Conservation (phyloP, 2,329 filamentous ascomycete genomes). For the Penicillium sp. region DNA sequence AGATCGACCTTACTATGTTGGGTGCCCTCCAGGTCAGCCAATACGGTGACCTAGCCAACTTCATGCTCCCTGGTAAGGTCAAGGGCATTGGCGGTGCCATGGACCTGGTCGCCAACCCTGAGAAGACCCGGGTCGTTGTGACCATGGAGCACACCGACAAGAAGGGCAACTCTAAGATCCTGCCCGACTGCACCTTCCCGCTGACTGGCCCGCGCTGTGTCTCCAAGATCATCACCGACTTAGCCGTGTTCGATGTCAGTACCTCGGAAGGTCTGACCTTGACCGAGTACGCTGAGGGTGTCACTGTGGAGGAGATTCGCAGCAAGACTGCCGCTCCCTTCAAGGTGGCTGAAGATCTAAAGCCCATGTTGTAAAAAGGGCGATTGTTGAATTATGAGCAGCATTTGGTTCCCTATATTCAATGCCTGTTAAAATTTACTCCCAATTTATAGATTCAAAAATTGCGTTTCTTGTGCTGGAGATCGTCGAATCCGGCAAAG, state of each 20-base stretch:
- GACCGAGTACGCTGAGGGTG: conserved; percentile 81
- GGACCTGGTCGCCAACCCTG: conserved; percentile 86
- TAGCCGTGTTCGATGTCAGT: conserved; percentile 77
- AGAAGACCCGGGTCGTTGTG: conserved; percentile 83
- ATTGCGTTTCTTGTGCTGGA: too few species aligned
- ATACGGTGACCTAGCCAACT: conserved; percentile 78
- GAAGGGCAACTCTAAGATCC: conserved; percentile 90
- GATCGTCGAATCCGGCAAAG: too few species aligned
- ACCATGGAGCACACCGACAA: conserved; percentile 97
- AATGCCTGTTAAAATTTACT: too few species aligned
- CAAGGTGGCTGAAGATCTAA: conserved; percentile 73
- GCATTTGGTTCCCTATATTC: too few species aligned
- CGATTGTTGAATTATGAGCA: too few species aligned
- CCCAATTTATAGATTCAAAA: too few species aligned
- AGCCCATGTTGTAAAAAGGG: conserved; percentile 72
- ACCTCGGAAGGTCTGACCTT: conserved; percentile 76
- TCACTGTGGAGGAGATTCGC: conserved; percentile 84
- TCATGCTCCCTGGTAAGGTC: conserved; percentile 83
- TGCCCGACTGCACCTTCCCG: conserved; percentile 93
- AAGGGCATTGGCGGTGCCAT: conserved; percentile 92
- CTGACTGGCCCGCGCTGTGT: conserved; percentile 84
- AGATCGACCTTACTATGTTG: conserved; percentile 81
- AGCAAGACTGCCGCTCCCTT: conserved; percentile 86
- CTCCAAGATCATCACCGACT: conserved; percentile 84
- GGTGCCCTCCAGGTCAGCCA: conserved; percentile 87